Conservation (phyloP, 2,329 filamentous ascomycete genomes). For the Nemania abortiva region DNA sequence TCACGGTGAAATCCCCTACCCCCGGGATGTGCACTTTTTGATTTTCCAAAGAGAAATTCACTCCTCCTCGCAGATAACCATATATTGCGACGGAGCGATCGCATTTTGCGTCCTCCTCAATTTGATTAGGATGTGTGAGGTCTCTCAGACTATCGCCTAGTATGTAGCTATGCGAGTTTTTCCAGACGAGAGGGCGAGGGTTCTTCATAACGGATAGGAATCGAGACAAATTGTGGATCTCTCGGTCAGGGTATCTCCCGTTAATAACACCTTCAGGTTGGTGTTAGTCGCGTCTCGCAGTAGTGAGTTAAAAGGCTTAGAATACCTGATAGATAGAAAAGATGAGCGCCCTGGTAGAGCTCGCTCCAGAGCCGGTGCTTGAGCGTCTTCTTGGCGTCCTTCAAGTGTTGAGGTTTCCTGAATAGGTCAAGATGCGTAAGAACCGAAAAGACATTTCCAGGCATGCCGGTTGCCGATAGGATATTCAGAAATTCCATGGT, state of each 20-base stretch:
- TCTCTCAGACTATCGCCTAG: conserved; percentile 95
- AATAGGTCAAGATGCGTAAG: conserved; percentile 97
- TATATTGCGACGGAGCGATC: conserved; percentile 92
- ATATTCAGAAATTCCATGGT: conserved; percentile 99
- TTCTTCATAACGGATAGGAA: conserved; percentile 99
- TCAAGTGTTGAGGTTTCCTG: conserved; percentile 84
- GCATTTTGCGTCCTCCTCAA: conserved; percentile 89
- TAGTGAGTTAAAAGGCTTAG: background rate
- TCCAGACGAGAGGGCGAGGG: conserved; percentile 93
- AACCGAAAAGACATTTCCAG: conserved; percentile 97
- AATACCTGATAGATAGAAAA: conserved; percentile 88
- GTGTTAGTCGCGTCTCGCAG: conserved; percentile 20
- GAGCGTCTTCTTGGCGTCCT: conserved; percentile 93
- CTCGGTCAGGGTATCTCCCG: conserved; percentile 94
- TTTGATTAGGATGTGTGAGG: conserved; percentile 90
- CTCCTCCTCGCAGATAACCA: conserved; percentile 92
- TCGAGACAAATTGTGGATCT: conserved; percentile 93
- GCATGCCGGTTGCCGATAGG: conserved; percentile 94
- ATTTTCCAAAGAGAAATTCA: conserved; percentile 84
- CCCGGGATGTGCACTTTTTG: conserved; percentile 93
- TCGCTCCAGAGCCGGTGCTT: conserved; percentile 98
- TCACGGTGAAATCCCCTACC: conserved; percentile 87
- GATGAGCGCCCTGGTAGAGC: conserved; percentile 93
- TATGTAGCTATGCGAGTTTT: conserved; percentile 95
- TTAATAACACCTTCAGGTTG: conserved; percentile 79